Percentiles rank a stretch among this genome's conserved stretches.
These are phyloP conservation scores for Geranomyces variabilis DNA, from an alignment of 192 early-diverging fungal genomes.

Conservation along the genomic window DNA sequence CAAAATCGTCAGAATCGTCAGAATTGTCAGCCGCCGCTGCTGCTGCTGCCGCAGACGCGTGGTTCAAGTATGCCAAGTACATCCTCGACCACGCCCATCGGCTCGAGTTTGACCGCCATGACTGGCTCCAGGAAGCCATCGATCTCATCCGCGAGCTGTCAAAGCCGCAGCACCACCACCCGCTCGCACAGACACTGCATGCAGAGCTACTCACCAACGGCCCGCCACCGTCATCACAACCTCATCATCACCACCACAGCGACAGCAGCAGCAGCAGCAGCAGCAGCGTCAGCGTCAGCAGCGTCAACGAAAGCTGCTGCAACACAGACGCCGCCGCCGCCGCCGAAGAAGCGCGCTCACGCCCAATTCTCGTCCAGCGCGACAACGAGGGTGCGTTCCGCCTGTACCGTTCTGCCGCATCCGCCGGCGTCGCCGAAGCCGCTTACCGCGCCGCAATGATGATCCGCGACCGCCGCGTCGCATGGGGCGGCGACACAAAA, in stretches of 20 bases:
- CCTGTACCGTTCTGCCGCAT: not conserved
- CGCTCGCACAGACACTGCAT: not conserved
- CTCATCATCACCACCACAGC: no score
- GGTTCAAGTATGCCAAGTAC: conserved; percentile 3
- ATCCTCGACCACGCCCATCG: conserved; percentile 9
- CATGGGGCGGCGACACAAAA: conserved; percentile 11
- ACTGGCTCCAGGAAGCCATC: conserved; percentile 9
- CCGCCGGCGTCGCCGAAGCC: not conserved
- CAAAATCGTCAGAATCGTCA: not conserved
- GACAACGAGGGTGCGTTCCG: conserved; percentile 25
- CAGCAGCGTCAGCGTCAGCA: no score
- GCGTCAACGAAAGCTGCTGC: no score
- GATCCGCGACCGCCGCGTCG: conserved; percentile 6
- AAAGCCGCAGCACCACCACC: no score
- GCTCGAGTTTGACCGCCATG: conserved; percentile 8
- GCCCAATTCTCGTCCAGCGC: conserved; percentile 9
- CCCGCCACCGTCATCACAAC: not conserved
- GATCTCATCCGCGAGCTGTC: conserved; percentile 1
- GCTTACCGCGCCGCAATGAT: conserved; percentile 20
- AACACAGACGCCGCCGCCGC: not conserved
- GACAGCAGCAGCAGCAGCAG: no score
- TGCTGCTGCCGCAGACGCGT: not conserved
- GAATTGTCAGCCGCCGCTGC: no score
- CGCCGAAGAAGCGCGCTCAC: no score
- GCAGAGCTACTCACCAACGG: conserved; percentile 4